A percentile compares a stretch with the other conserved stretches of the same genome.
Evolutionary conservation across 495 filamentous ascomycete genomes (phyloP).

Genomic region (Achaetomiella virescens): DNA sequence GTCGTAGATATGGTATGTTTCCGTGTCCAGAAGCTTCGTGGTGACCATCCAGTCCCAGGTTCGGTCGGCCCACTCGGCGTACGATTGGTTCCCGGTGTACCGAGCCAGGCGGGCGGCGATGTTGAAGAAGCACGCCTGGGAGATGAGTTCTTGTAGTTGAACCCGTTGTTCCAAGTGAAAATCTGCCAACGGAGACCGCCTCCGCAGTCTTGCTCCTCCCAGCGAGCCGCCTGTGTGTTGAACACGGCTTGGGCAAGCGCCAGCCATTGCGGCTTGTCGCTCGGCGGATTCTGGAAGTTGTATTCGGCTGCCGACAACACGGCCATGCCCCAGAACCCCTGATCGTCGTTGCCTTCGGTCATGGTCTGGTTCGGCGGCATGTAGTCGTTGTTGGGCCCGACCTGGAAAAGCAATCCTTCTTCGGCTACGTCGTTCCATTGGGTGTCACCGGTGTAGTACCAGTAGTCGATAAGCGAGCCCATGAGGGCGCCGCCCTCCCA

Average conservation of each 20-base stretch:
- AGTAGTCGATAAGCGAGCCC: conserved; percentile 60
- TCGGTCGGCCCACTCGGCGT: conserved; percentile 63
- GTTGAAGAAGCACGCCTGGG: conserved; percentile 67
- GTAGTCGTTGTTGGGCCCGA: conserved; percentile 53
- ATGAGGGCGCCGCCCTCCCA: conserved; percentile 74
- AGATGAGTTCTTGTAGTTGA: conserved; percentile 69
- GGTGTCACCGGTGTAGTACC: conserved; percentile 56
- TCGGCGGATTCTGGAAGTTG: conserved; percentile 54
- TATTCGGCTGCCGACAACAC: conserved; percentile 61
- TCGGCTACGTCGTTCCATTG: conserved; percentile 52
- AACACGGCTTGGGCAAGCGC: conserved; percentile 74
- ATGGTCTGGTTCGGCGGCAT: conserved; percentile 59
- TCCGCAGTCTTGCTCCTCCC: conserved; percentile 60
- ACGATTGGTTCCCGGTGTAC: conserved; percentile 65
- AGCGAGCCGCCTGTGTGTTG: conserved; percentile 64
- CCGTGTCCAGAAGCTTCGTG: conserved; percentile 41
- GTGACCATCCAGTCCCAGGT: conserved; percentile 61
- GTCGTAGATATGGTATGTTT: conserved; percentile 52
- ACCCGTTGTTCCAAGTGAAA: conserved; percentile 70
- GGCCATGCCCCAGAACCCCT: conserved; percentile 61
- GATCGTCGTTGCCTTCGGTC: conserved; percentile 62
- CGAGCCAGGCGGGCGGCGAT: conserved; percentile 62
- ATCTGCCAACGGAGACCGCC: conserved; percentile 85
- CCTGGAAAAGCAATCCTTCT: conserved; percentile 55
- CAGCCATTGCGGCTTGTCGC: conserved; percentile 62